Base-by-base conservation (phyloP, 2,329 filamentous ascomycete species). In the Nectriaceae sp. region DNA sequence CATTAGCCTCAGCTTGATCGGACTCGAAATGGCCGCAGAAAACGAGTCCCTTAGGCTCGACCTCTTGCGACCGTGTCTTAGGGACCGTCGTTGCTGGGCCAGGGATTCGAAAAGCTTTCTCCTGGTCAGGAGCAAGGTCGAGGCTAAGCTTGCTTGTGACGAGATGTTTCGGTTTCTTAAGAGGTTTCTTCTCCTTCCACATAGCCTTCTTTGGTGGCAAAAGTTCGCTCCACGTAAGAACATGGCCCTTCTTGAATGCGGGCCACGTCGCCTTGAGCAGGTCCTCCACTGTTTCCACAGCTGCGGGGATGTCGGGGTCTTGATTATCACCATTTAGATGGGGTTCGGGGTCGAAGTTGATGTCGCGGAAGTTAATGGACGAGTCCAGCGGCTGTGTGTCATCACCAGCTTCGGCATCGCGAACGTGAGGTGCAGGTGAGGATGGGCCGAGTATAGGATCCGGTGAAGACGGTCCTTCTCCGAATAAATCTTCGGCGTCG, bases 81-180 rank as follows among this genome's bases (percentile, higher is more conserved):
- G 84, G 80, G 11, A 65, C 68, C 3, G 69, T 63, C 4, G 75
- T 73, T 1, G 79, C 76, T 21, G 83, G 78, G 1, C 85, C 85
- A 0, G 83, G 78, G n/a, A 93, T 82, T 47, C 85, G 84, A 66
- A 97, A 99, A 21, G 81, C 77, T 59, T 91, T 90, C 67, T 96
- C 90, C 57, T 96, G 89, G 60, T 97, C 94, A 40, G 83, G 79
- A 3, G 89, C 88, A 26, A 97, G 75, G 52, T 99, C 94, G 13
- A 99, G 77, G 52, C 84, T 91, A 47, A 96, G 79, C 69, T 99
- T 99, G 18, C 88, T 92, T 0, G 91, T 90, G 4, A 91, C 80
- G 3, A 97, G 78, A 15, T 89, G 78, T 69, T 92, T 94, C 1
- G 91, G 89, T 35, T 85, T 85, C 69, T 91, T 96, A 1, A 78